A percentile compares a stretch with the other conserved stretches of the same genome.
These are phyloP conservation scores for Linnemannia schmuckeri DNA, from an alignment of 192 early-diverging fungal genomes.

Conservation along the genomic window DNA sequence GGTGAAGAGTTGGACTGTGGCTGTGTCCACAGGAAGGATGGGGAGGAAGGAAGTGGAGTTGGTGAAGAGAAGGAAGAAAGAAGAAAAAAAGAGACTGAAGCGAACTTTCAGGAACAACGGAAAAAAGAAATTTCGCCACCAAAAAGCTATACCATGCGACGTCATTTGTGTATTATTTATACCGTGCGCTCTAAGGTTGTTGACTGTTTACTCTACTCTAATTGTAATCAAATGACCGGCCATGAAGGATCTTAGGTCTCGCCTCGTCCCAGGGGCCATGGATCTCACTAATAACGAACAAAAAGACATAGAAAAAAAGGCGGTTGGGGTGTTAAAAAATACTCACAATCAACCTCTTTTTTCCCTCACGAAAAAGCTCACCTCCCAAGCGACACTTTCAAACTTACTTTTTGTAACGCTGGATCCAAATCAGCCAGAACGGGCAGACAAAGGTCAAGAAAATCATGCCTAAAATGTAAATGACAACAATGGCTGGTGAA, in stretches of 20 bases:
- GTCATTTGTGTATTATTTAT: neutral
- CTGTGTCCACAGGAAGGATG: neutral
- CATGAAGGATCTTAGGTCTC: constrained; percentile 74
- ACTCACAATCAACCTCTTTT: neutral
- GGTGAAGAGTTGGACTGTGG: neutral
- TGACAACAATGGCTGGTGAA: constrained; percentile 74
- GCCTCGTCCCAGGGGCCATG: constrained; percentile 99
- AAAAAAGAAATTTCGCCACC: constrained; percentile 4
- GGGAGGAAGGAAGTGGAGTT: neutral
- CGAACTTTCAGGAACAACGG: neutral
- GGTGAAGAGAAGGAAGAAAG: neutral
- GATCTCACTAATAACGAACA: constrained; percentile 76
- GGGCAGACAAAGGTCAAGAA: constrained; percentile 92
- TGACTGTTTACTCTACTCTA: neutral
- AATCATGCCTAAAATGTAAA: constrained; percentile 76
- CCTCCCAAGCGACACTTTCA: neutral
- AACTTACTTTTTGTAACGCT: constrained; percentile 94
- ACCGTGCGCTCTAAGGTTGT: neutral
- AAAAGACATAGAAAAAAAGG: neutral
- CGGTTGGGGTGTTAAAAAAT: constrained; percentile 3
- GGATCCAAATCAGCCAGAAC: constrained; percentile 91
- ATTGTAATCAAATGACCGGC: constrained; percentile 48
- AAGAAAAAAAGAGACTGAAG: neutral
- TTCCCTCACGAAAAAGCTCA: neutral
- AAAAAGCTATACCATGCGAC: neutral